Base-by-base conservation (phyloP, 441 rosid species). In the Brassica balearica region DNA sequence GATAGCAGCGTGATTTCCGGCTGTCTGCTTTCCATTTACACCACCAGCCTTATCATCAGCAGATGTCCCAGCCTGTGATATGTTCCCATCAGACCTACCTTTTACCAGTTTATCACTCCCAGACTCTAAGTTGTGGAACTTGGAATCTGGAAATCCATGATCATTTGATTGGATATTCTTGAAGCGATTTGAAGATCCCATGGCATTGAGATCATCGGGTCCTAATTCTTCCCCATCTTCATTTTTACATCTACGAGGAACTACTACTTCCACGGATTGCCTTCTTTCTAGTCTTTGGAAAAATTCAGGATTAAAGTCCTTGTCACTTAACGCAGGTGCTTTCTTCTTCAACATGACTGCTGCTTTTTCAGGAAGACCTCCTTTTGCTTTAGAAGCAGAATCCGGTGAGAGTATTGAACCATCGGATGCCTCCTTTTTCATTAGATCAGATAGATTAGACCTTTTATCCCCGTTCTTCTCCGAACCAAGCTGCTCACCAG, bases 191-290 rank as follows among this genome's bases (percentile, higher is more conserved):
- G 90, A 79, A 82, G 86, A 85, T 83, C 87, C 84, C 77, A 85
- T 81, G 65, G 83, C 73, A 69, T 87, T 89, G 34, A 71, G 78
- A 75, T 82, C 91, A 85, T 81, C 87, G 23, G 67, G 74, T 68
- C 87, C 91, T 46, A 82, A 78, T 78, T 84, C 95, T 80, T 86
- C 97, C 72, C 81, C 92, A 63, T 83, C 83, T 69, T 85, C 91
- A 74, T 84, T 88, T 65, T 70, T 86, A 83, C 84, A 83, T 82
- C 93, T 84, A 71, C 87, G 97, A 82, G 99, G 92, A 79, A 96
- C 93, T 75, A 91, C 88, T 67, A 96, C 98, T 88, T 96, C 99
- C 66, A 96, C 98, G 2, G 93, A 89, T 63, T 89, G 90, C 81
- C 94, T 87, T 55, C 86, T 82, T 82, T 92, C 90, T 72, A 96